phyloP scores from a whole-genome alignment of 129 eudicot genomes.

The Artemisia argyi region DNA sequence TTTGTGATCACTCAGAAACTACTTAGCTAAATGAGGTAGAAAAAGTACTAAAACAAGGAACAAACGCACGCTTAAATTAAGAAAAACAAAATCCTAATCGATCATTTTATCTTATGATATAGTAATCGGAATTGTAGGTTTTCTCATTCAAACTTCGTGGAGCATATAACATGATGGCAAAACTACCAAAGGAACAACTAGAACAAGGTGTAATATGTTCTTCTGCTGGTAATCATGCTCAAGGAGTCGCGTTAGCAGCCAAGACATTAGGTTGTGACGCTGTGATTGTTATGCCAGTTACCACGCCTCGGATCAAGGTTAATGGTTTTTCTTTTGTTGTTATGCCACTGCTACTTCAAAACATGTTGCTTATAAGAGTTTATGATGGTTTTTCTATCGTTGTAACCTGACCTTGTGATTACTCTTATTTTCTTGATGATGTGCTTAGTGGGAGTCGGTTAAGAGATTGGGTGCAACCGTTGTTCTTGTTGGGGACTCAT shows the following conservation, averaged over 20 bases:
- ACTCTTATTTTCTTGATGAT: not conserved
- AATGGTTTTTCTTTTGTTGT: not conserved
- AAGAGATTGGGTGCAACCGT: slow-evolving; percentile 82
- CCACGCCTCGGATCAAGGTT: slow-evolving; percentile 92
- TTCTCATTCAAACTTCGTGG: slow-evolving; percentile 92
- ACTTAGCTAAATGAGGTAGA: too few species aligned
- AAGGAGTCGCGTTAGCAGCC: slow-evolving; percentile 87
- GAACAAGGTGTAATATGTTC: slow-evolving; percentile 87
- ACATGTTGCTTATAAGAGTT: not conserved
- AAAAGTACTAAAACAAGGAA: too few species aligned
- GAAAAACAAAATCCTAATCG: too few species aligned
- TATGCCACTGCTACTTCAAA: too few species aligned
- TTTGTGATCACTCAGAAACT: too few species aligned
- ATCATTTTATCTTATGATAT: not conserved
- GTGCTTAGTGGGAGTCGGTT: slow-evolving; percentile 73
- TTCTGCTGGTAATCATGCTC: slow-evolving; percentile 95
- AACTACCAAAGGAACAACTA: slow-evolving; percentile 67
- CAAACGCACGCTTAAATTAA: too few species aligned
- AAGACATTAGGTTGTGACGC: slow-evolving; percentile 66
- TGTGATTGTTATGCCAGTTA: slow-evolving; percentile 88
- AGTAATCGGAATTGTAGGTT: slow-evolving; percentile 37
- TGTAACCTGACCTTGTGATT: not conserved
- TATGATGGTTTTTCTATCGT: not conserved
- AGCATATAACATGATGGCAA: slow-evolving; percentile 96
- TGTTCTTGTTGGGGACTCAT: slow-evolving; percentile 80